Evolutionary conservation across 2,329 filamentous ascomycete genomes (phyloP), one percentile per base, ranked within the genome.

Genomic region (Verticillium albo-atrum): DNA sequence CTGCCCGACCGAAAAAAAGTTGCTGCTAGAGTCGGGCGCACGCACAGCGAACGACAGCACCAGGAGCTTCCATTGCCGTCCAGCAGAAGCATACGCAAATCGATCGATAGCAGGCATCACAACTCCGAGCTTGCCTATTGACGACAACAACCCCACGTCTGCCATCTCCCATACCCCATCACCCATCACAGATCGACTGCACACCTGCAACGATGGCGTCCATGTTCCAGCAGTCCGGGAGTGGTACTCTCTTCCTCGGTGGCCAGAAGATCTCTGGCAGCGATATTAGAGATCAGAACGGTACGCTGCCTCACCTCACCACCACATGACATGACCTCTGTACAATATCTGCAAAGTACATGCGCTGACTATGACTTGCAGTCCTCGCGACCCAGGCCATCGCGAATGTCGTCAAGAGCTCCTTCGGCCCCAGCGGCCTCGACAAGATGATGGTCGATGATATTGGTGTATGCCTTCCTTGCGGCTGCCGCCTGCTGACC

Each of bases 371-470:
- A 51, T 52, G 57, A 42, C 35, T 35, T 54, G 28, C 71, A 93
- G 95, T 98, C 55, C 86, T 92, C 67, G 95, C 95, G 67, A 98
- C 95, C 53, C 92, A 97, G 75, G 92, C 94, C 61, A 98, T 99
- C 71, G 90, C 95, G 70, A 99, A 98, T 87, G 93, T 99, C 61
- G 92, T 99, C 76, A 98, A 97, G 82, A 97, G 91, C 77, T 99
- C 95, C 17, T 99, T 99, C 73, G 95, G 95, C 59, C 95, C 95
- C 56, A 97, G 92, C 63, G 95, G 95, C 55, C 85, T 99, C 66
- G 95, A 99, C 76, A 99, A 99, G 86, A 99, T 99, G 95, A 98
- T 99, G 95, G 95, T 99, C 69, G 95, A 99, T 79, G 95, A 99
- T 74, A 98, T 99, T 75, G 95, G 95, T 72, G 89, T 92, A 85